Evolutionary conservation across 768 basidiomycete genomes (phyloP), one percentile per base, ranked within the genome.

Genomic region (Podaxis sp.): DNA sequence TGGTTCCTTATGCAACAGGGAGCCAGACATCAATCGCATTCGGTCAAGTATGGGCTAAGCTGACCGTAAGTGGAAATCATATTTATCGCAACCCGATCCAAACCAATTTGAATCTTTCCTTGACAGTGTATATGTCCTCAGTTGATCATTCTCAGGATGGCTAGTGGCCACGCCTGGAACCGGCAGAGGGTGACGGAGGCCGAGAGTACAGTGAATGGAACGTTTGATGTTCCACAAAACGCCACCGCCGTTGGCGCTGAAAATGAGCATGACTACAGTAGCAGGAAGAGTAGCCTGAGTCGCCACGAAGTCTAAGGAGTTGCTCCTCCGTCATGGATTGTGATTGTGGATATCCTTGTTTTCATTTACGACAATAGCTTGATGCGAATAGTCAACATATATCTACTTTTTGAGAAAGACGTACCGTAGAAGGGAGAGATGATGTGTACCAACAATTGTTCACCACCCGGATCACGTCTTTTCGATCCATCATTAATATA

Each of bases 21-120:
- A 74, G 72, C 53, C 70, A 70, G 15, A 70, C 75, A 20, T 71
- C 73, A 2, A 73, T 75, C 41, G 72, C 74, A 8, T 76, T 80
- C 62, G 75, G 75, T 37, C 77, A 77, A 57, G 73, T 80, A 30
- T 80, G 78, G 75, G 73, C 76, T 3, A 79, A 78, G 66, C 70
- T 79, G 60, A 74, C 75, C 40, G 79, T 80, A 63, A 53, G 78
- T 75, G 30, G 36, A 30, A 26, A 33, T 22, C 46, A 22, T 26
- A 11, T 56, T 44, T 12, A 17, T 49, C 17, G 36, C 11, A 57
- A 50, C 20, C 22, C 20, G 13, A 52, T 44, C 26, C 20, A 24
- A 37, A 38, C n/a, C 4, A 13, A 24, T 40, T 22, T 26, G n/a
- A 13, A 0, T 24, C 22, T 50, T 26, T 50, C 11, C 37, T 49